A percentile compares a stretch with the other conserved stretches of the same genome.
phyloP scores from a whole-genome alignment of 2,329 filamentous ascomycete species.

The Lachnellula subtilissima region DNA sequence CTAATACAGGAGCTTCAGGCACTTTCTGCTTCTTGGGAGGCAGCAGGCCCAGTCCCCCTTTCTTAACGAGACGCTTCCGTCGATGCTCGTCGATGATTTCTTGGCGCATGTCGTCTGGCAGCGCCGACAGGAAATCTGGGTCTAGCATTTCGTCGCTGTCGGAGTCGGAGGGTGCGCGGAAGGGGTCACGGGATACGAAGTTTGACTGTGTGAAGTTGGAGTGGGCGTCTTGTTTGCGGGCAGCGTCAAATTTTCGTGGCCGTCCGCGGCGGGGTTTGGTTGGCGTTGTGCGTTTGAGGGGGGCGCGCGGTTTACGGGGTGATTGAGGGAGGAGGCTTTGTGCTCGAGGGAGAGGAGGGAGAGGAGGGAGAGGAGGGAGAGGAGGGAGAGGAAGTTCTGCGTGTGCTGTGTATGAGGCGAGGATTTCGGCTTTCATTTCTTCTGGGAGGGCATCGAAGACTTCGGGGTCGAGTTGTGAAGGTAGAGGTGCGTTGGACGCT shows the following conservation, averaged over 20 bases:
- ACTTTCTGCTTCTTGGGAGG: conserved; percentile 18
- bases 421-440: conserved; percentile 78
- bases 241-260: conserved; percentile 18
- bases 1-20: conserved; percentile 14
- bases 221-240: conserved; percentile 42
- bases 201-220: conserved; percentile 68
- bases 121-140: conserved; percentile 69
- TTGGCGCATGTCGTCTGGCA: conserved; percentile 73
- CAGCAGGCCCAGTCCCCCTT: conserved; percentile 44
- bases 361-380: conserved; percentile 9
- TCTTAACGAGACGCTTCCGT: conserved; percentile 53
- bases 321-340: conserved; percentile 39
- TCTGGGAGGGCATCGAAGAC: conserved; percentile 78
- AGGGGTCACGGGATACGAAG: conserved; percentile 47
- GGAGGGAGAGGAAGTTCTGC: not conserved
- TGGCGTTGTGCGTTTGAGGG: conserved; percentile 44
- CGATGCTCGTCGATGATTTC: conserved; percentile 76
- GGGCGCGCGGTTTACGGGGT: conserved; percentile 50
- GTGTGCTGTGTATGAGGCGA: conserved; percentile 59
- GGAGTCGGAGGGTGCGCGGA: conserved; percentile 21
- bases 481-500: conserved; percentile 34
- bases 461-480: conserved; percentile 79
- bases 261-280: conserved; percentile 54
- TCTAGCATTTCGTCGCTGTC: conserved; percentile 25
- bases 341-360: conserved; percentile 14